Evolutionary conservation across 768 basidiomycete genomes (phyloP), one percentile per base, ranked within the genome.

Genomic region (Termitomyces sp.): DNA sequence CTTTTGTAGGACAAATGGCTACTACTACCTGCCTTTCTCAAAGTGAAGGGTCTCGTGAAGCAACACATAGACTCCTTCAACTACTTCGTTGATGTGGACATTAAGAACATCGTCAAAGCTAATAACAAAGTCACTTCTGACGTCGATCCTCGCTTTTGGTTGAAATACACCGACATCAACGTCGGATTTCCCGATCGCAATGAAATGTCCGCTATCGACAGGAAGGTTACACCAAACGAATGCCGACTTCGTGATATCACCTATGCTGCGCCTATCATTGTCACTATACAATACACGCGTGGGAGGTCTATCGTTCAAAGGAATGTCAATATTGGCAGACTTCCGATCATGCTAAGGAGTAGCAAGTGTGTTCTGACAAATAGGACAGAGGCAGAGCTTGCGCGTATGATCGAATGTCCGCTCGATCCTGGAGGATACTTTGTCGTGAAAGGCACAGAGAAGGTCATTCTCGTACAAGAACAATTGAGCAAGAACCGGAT

Each of bases 391-490:
- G 80, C 82, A 14, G 85, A 95, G 62, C 78, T 98, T 23, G 97
- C 97, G n/a, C 78, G 84, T 40, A 95, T 98, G 93, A 85, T 82
- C 11, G 97, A 99, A 71, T 99, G 97, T 70, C 97, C 97, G 3
- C 78, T 98, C 57, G 97, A 99, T 74, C 96, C 97, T 11, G 97
- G 97, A n/a, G 97, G 97, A 3, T 98, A 98, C 69, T 99, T 99
- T 70, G 89, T 99, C 57, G 97, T 99, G 51, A 98, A 95, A 72
- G 96, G 96, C 38, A 99, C 96, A 43, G 96, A 99, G 73, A 99
- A 98, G 74, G 97, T 99, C 64, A 99, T 99, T 63, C 78, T 99
- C 60, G 96, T 99, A 7, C 97, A 99, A 70, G 97, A 98, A 69
- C 97, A 99, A 73, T 73, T 98, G 66, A 95, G 92, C 79, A 98